Base-by-base conservation (phyloP, 164 flowering plant genomes). In the Macadamia tetraphylla region DNA sequence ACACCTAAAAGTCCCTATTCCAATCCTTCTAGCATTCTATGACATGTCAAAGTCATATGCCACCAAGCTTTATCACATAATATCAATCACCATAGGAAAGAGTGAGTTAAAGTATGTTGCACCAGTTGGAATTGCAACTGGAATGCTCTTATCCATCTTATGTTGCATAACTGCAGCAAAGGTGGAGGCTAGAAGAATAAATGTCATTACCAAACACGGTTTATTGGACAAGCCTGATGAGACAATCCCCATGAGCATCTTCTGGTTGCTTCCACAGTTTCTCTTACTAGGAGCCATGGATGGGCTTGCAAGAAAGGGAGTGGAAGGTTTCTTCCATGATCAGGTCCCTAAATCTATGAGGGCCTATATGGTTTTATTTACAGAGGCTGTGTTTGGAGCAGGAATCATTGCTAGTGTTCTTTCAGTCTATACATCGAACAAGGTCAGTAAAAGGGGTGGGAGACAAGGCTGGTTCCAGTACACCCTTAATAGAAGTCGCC, bases 221-320 rank as follows among this genome's bases (percentile, higher is more conserved):
- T 70, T 80, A 49, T 13, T 77, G 1, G 81, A 84, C 58, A 82
- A 75, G 60, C 81, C 83, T 0, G 72, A 79, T 0, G 80, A 78
- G 1, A 76, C 6, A 49, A 69, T 82, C 9, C 82, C 83, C 3
- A 82, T 84, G 84, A 76, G 30, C 55, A 70, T 85, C 9, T 80
- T 82, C 15, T 80, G 85, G 81, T 29, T 84, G 44, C 71, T 84
- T n/a, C 83, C 82, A 14, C 88, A 84, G 67, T 84, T 74, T 72
- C 1, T 80, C 12, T 74, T 84, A 10, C 76, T 84, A 1, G 86
- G 79, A 1, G 78, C 43, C 6, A 7, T 71, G 11, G 79, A 75
- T 43, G 82, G 78, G 13, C 48, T 78, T 29, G 63, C 60, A 15
- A 15, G 68, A 0, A 29, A 5, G 1, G 62, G 79, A 48, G 40